phyloP scores from a whole-genome alignment of 306 rosid species.

The Dicorynia guianensis region DNA sequence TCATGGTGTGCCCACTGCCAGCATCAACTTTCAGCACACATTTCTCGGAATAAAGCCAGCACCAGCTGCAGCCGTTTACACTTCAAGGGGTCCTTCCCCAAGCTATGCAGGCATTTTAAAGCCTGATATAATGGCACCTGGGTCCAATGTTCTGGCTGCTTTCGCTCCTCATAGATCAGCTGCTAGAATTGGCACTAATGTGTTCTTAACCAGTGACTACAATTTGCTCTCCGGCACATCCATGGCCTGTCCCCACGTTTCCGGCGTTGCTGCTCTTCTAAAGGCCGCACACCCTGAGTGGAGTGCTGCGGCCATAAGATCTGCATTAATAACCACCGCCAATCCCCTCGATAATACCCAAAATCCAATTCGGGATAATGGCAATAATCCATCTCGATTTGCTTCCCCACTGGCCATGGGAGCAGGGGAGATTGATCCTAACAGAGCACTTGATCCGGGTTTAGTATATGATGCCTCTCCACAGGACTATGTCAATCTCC shows the following conservation, averaged over 20 bases:
- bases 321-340: constrained; percentile 45
- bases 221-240: constrained; percentile 48
- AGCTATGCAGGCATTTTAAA: constrained; percentile 35
- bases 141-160: constrained; percentile 40
- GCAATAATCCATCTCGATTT: constrained; percentile 13
- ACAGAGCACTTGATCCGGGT: constrained; percentile 63
- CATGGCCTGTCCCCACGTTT: constrained; percentile 43
- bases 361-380: constrained; percentile 46
- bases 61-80: constrained; percentile 45
- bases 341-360: constrained; percentile 38
- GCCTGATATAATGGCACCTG: constrained; percentile 57
- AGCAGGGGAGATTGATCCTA: constrained; percentile 58
- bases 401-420: constrained; percentile 63
- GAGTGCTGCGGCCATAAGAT: constrained; percentile 47
- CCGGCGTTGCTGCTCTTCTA: constrained; percentile 45
- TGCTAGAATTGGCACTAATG: constrained; percentile 41
- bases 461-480: constrained; percentile 57
- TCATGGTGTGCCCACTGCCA: constrained; percentile 14
- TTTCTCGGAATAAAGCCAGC: constrained; percentile 47
- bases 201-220: constrained; percentile 38
- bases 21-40: constrained; percentile 48
- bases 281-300: constrained; percentile 41
- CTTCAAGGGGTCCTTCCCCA: constrained; percentile 56
- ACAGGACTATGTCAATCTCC: constrained; percentile 60
- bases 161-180: not conserved